A percentile compares a stretch with the other conserved stretches of the same genome.
These are phyloP conservation scores for Penstemon davidsonii DNA, from an alignment of 257 asterid species.

Conservation along the genomic window DNA sequence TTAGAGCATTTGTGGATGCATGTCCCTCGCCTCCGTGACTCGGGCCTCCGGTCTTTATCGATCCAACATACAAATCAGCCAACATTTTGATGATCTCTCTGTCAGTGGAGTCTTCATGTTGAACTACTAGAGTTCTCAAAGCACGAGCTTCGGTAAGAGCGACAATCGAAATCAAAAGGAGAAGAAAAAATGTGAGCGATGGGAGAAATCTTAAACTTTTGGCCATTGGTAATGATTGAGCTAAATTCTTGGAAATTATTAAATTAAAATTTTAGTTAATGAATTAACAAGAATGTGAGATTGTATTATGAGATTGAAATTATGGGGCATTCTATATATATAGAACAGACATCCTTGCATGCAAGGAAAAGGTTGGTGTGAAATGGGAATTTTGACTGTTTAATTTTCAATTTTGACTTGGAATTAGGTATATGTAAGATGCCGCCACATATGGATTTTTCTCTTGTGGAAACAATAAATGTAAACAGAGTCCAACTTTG, in stretches of 20 bases:
- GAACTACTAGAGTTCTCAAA: not conserved
- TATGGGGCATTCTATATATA: constrained; percentile 21
- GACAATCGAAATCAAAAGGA: not conserved
- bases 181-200: not conserved
- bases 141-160: not conserved
- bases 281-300: not conserved
- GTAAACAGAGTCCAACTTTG: too few species aligned
- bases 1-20: not conserved
- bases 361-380: not conserved
- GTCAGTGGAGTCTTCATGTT: not conserved
- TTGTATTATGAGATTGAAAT: not conserved
- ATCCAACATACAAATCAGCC: constrained; percentile 1
- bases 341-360: constrained; percentile 23
- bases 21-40: constrained; percentile 27
- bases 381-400: not conserved
- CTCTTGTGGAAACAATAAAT: not conserved
- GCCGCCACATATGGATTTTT: constrained; percentile 23
- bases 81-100: not conserved
- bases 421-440: not conserved
- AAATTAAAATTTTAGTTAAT: not conserved
- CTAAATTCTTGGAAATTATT: not conserved
- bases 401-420: not conserved
- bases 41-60: constrained; percentile 12
- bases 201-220: not conserved
- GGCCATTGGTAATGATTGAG: not conserved